Evolutionary conservation across 345 rosid species (phyloP).

Genomic region (Aethionema arabicum): DNA sequence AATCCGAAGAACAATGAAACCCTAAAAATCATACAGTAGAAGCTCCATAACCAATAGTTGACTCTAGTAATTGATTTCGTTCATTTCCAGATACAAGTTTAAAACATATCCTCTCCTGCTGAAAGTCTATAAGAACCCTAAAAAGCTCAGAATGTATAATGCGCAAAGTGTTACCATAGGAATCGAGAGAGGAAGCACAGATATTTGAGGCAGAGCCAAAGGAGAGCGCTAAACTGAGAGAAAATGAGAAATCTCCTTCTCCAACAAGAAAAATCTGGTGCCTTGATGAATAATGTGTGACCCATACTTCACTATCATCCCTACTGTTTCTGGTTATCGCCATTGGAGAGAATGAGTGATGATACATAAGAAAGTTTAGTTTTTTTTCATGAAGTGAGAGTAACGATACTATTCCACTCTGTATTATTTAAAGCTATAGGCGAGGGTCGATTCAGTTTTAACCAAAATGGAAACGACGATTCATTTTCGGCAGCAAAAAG

Average conservation of each 20-base stretch:
- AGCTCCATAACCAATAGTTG: neutral
- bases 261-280: slow-evolving; percentile 55
- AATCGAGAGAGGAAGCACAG: slow-evolving; percentile 56
- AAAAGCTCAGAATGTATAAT: neutral
- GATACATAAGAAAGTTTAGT: neutral
- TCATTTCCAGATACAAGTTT: neutral
- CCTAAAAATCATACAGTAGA: neutral
- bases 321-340: neutral
- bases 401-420: neutral
- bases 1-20: slow-evolving; percentile 1
- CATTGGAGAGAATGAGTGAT: neutral
- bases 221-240: slow-evolving; percentile 39
- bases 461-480: slow-evolving; percentile 1
- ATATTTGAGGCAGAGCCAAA: slow-evolving; percentile 54
- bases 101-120: neutral
- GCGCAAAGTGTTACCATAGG: slow-evolving; percentile 36
- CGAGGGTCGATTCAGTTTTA: slow-evolving; percentile 14
- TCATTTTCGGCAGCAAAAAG: slow-evolving; percentile 1
- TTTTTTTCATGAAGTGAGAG: neutral
- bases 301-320: slow-evolving; percentile 36
- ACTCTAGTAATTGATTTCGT: neutral
- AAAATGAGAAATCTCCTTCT: slow-evolving; percentile 67
- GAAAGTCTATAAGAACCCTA: slow-evolving; percentile 8
- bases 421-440: too few relatives aligned
- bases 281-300: slow-evolving; percentile 44